Evolutionary conservation across 2,329 filamentous ascomycete species (phyloP).

Genomic region (Ustilaginoidea virens): DNA sequence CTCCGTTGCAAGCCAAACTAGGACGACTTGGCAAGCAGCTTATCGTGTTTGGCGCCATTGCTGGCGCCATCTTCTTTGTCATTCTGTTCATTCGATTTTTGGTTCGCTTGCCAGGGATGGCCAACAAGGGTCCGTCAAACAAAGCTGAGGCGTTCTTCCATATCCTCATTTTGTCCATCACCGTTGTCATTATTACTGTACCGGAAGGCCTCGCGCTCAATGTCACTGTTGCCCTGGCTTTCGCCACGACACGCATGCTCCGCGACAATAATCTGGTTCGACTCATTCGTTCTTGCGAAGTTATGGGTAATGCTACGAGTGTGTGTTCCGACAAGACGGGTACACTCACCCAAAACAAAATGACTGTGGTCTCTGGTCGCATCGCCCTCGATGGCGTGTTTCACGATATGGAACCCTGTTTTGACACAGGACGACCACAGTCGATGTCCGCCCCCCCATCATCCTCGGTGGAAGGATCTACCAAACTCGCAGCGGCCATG

Average conservation of each 20-base stretch:
- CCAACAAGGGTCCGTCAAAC: slow-evolving; percentile 25
- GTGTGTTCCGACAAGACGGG: slow-evolving; percentile 54
- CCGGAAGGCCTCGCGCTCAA: slow-evolving; percentile 45
- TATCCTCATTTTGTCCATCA: slow-evolving; percentile 42
- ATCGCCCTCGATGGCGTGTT: slow-evolving; percentile 26
- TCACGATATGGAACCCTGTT: slow-evolving; percentile 18
- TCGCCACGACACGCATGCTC: slow-evolving; percentile 47
- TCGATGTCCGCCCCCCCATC: no score
- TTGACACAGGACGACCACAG: no score
- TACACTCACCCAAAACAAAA: slow-evolving; percentile 48
- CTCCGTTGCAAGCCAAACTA: slow-evolving; percentile 62
- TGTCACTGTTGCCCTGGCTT: slow-evolving; percentile 45
- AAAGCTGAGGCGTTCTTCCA: slow-evolving; percentile 43
- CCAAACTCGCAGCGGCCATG: slow-evolving; percentile 14
- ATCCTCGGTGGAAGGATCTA: slow-evolving; percentile 16
- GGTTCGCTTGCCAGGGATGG: slow-evolving; percentile 12
- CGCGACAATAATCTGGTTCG: slow-evolving; percentile 48
- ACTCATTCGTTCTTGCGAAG: slow-evolving; percentile 42
- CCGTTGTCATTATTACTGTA: slow-evolving; percentile 43
- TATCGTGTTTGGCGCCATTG: slow-evolving; percentile 23
- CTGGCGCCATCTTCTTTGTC: slow-evolving; percentile 25
- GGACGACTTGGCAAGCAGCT: slow-evolving; percentile 68
- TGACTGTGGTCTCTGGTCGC: slow-evolving; percentile 43
- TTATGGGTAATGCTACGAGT: slow-evolving; percentile 48
- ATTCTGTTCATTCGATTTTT: slow-evolving; percentile 26